phyloP scores from a whole-genome alignment of 768 basidiomycete genomes.

The Scleroderma bovista region DNA sequence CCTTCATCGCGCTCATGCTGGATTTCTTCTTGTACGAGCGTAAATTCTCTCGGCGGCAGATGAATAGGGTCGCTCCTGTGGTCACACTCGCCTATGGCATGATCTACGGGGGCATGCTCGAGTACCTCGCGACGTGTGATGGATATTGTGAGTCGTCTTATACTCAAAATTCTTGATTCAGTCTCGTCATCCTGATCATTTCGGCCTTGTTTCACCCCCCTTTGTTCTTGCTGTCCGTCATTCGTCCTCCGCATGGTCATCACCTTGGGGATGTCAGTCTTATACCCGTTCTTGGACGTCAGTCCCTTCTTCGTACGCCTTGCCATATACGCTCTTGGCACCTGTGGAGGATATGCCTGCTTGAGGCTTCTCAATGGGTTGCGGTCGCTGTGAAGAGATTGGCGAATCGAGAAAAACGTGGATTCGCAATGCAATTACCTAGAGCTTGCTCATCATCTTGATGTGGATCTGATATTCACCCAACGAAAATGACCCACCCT shows the following conservation, averaged over 20 bases:
- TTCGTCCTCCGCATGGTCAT: neutral
- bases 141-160: neutral
- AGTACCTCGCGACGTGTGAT: neutral
- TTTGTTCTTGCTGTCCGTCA: neutral
- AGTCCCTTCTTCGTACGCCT: neutral
- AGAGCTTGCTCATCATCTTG: neutral
- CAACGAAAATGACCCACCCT: too few relatives aligned
- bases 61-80: slow-evolving; percentile 1
- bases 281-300: neutral
- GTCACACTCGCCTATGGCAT: neutral
- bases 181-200: too few relatives aligned
- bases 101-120: neutral
- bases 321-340: neutral
- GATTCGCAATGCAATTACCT: neutral
- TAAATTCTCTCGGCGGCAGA: slow-evolving; percentile 34
- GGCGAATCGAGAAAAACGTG: neutral
- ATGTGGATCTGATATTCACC: too few relatives aligned
- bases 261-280: neutral
- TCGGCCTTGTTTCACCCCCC: too few relatives aligned
- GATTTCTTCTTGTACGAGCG: slow-evolving; percentile 62
- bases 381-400: neutral
- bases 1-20: slow-evolving; percentile 47
- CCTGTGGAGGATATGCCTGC: neutral
- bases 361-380: neutral
- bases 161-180: too few relatives aligned